Evolutionary conservation across 495 filamentous ascomycete species (phyloP).

Genomic region (Immersiella caudata): DNA sequence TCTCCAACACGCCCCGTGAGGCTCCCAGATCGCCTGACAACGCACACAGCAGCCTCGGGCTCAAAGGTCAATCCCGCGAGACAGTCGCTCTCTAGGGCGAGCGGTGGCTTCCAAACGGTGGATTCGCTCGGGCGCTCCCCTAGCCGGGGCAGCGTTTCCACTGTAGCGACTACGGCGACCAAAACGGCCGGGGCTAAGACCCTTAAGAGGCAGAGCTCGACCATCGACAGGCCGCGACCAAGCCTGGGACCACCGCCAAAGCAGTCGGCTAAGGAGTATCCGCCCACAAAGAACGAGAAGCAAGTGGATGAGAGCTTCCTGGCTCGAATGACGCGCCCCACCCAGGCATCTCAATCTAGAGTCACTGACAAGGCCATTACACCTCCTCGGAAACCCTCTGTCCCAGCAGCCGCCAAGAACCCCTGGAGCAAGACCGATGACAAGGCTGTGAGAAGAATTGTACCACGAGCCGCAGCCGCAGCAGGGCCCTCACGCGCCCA

Average conservation of each 20-base stretch:
- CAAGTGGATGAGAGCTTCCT: conserved; percentile 76
- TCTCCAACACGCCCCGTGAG: conserved; percentile 68
- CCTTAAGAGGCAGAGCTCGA: conserved; percentile 48
- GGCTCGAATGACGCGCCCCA: conserved; percentile 91
- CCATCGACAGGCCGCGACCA: conserved; percentile 46
- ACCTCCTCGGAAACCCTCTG: conserved; percentile 42
- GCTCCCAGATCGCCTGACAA: conserved; percentile 62
- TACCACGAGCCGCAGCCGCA: conserved; percentile 23
- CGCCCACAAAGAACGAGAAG: conserved; percentile 44
- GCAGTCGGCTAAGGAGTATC: conserved; percentile 43
- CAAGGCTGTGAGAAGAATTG: conserved; percentile 35
- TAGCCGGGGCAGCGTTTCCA: conserved; percentile 50
- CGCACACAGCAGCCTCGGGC: conserved; percentile 64
- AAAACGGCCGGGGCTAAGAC: conserved; percentile 26
- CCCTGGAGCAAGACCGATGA: conserved; percentile 24
- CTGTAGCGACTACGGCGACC: conserved; percentile 26
- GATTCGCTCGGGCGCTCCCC: conserved; percentile 43
- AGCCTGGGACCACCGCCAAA: conserved; percentile 57
- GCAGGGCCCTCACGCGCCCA: not conserved
- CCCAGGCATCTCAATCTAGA: conserved; percentile 76
- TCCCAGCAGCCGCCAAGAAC: conserved; percentile 29
- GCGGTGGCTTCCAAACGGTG: conserved; percentile 33
- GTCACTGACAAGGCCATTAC: conserved; percentile 65
- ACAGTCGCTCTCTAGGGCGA: conserved; percentile 43
- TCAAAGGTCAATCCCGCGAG: conserved; percentile 52